phyloP scores from a whole-genome alignment of 129 eudicot genomes.

The Erigeron canadensis region DNA sequence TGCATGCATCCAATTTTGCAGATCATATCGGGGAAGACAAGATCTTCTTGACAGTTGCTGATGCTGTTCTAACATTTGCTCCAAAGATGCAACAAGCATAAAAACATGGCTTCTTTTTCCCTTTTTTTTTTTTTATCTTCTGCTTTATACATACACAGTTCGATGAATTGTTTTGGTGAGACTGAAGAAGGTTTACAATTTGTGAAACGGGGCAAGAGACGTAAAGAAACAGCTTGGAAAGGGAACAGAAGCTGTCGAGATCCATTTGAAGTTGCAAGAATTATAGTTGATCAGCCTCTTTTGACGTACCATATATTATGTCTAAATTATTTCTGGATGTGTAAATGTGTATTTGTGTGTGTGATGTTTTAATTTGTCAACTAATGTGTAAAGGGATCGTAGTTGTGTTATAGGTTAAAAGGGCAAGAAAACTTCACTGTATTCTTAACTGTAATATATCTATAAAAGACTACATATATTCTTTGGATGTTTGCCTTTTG shows the following conservation, averaged over 20 bases:
- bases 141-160: background rate
- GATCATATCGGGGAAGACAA: conserved; percentile 63
- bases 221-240: background rate
- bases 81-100: conserved; percentile 52
- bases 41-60: conserved; percentile 64
- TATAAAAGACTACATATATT: background rate
- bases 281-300: background rate
- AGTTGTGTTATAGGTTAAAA: background rate
- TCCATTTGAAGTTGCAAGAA: background rate
- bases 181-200: background rate
- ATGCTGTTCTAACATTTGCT: conserved; percentile 61
- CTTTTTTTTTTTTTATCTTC: background rate
- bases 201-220: conserved; percentile 2
- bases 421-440: background rate
- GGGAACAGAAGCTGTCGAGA: background rate
- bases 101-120: background rate
- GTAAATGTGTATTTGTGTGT: background rate
- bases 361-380: background rate
- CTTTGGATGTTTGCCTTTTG: background rate
- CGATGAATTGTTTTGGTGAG: background rate
- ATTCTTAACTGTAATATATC: conserved; percentile 10
- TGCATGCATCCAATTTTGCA: conserved; percentile 56
- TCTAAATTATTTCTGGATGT: background rate
- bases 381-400: conserved; percentile 9
- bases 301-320: background rate